A percentile compares a stretch with the other conserved stretches of the same genome.
These are phyloP conservation scores for Chlamydomonas incerta DNA, from an alignment of 139 green algal genomes.

Conservation along the genomic window DNA sequence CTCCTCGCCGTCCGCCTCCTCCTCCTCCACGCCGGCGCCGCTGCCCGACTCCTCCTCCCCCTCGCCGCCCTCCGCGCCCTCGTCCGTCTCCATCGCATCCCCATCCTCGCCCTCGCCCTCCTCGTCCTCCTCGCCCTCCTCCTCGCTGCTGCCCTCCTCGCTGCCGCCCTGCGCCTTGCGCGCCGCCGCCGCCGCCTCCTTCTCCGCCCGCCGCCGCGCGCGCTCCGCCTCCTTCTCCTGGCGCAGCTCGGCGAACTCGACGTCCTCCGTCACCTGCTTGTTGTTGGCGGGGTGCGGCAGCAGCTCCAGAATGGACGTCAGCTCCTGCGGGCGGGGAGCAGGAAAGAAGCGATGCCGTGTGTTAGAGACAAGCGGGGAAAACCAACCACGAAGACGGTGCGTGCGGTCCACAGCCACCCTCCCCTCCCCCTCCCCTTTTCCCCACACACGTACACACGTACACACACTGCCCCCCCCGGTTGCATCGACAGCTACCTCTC, in stretches of 20 bases:
- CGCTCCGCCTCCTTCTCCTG: slow-evolving; percentile 19
- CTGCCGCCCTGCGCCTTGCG: slow-evolving; percentile 28
- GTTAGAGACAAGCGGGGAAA: neutral
- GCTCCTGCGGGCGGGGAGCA: slow-evolving; percentile 64
- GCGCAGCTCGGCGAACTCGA: slow-evolving; percentile 41
- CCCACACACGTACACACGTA: too few relatives aligned
- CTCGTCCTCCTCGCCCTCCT: slow-evolving; percentile 8
- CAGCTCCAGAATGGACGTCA: slow-evolving; percentile 85
- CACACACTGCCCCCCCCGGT: too few relatives aligned
- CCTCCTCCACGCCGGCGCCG: neutral
- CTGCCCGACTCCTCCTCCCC: neutral
- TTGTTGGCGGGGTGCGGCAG: slow-evolving; percentile 56
- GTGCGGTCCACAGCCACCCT: too few relatives aligned
- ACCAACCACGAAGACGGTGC: too few relatives aligned
- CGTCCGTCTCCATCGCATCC: neutral
- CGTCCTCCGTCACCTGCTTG: slow-evolving; percentile 40
- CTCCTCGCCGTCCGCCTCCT: neutral
- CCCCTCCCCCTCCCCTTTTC: too few relatives aligned
- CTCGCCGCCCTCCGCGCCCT: slow-evolving; percentile 4
- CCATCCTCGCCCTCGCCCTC: slow-evolving; percentile 18
- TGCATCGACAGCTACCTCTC: too few relatives aligned
- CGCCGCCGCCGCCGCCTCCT: slow-evolving; percentile 30
- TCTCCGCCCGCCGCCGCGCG: neutral
- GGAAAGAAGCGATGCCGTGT: neutral
- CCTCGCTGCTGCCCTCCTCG: slow-evolving; percentile 1